A percentile compares a stretch with the other conserved stretches of the same genome.
These are phyloP conservation scores for Trebouxia sp. DNA, from an alignment of 139 green algal genomes.

Conservation along the genomic window DNA sequence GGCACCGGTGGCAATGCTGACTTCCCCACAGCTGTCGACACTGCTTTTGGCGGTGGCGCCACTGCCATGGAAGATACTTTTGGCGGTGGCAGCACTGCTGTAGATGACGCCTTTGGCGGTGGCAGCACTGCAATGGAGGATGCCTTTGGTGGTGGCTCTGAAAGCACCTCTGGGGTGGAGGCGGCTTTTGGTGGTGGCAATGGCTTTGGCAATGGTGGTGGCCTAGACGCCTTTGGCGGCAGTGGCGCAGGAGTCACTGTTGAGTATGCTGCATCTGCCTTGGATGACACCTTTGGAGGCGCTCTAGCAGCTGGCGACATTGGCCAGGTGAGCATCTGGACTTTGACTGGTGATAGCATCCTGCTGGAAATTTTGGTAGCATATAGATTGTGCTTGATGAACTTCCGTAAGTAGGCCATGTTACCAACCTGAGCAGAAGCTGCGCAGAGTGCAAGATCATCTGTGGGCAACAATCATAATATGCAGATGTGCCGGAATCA, in stretches of 20 bases:
- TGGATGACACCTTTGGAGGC: slow-evolving; percentile 1
- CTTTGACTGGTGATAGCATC: no score
- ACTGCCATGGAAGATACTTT: neutral
- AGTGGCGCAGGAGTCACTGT: neutral
- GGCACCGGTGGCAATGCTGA: no score
- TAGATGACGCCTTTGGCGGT: neutral
- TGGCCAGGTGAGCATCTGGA: neutral
- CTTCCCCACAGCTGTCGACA: neutral
- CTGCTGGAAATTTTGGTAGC: no score
- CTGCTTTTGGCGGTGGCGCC: neutral
- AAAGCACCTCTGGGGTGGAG: neutral
- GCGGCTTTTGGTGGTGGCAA: neutral
- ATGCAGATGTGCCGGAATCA: no score
- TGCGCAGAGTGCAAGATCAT: no score
- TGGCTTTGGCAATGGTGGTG: neutral
- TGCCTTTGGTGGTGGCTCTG: neutral
- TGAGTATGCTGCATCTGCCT: neutral
- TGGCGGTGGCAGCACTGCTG: neutral
- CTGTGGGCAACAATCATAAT: no score
- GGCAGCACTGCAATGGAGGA: neutral
- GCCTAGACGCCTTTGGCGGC: neutral
- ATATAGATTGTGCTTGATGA: no score
- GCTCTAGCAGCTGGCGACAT: neutral
- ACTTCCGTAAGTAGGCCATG: no score
- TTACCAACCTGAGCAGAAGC: no score